Conservation (phyloP, 345 rosid genomes). For the Cardamine chenopodiifolia region DNA sequence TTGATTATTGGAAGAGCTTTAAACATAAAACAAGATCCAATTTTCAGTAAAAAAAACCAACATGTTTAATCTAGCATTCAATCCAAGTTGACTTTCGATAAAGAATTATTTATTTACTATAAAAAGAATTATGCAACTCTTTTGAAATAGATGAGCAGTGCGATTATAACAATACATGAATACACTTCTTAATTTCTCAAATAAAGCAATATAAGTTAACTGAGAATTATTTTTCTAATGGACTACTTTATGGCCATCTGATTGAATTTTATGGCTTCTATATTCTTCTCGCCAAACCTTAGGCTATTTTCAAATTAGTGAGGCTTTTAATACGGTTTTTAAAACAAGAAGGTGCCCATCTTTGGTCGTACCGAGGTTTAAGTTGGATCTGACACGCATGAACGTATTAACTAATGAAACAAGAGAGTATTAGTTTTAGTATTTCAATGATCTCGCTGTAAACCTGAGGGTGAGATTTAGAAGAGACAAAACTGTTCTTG, state of each 20-base stretch:
- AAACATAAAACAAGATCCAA: too few relatives aligned
- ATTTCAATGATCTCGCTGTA: slow-evolving; percentile 35
- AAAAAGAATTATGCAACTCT: background rate
- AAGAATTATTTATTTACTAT: background rate
- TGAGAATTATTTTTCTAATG: background rate
- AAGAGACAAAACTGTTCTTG: slow-evolving; percentile 50
- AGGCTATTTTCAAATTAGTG: background rate
- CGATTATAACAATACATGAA: background rate
- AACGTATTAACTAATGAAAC: slow-evolving; percentile 35
- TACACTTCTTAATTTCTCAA: background rate
- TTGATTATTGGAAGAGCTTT: too few relatives aligned
- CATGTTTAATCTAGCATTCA: too few relatives aligned
- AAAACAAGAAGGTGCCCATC: slow-evolving; percentile 15
- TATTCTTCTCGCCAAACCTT: slow-evolving; percentile 12
- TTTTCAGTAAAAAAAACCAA: too few relatives aligned
- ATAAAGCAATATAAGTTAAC: background rate
- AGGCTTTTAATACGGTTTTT: background rate
- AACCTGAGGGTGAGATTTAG: slow-evolving; percentile 31
- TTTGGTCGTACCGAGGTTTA: slow-evolving; percentile 24
- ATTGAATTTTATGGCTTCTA: too few relatives aligned
- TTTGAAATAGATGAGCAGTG: background rate
- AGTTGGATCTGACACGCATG: slow-evolving; percentile 37
- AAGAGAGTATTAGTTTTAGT: slow-evolving; percentile 33
- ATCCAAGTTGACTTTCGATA: background rate
- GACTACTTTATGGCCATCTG: background rate